Evolutionary conservation across 140 eudicot species (phyloP), one percentile per base, ranked within the genome.

Genomic region (Senecio squalidus): DNA sequence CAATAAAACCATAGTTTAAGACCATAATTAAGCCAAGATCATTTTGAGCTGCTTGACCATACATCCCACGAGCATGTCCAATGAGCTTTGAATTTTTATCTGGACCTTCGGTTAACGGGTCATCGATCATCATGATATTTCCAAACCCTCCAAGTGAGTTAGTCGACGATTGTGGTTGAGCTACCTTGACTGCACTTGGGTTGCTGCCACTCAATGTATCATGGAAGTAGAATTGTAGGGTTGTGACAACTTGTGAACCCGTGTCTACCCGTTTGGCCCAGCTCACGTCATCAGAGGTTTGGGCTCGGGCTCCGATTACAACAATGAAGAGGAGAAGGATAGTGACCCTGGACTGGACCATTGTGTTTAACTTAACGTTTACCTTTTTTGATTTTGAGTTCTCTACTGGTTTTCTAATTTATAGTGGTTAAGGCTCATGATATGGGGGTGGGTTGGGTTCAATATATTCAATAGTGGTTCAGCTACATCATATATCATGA

Each of bases 21-120:
- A 65, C 83, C 97, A 89, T 80, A 51, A 85, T 66, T 5, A 89
- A 59, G 28, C 73, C 76, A 2, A 85, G 10, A 2, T 72, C 86
- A 20, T 67, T 59, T 25, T 64, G 78, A 9, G 76, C 80, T 0
- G 92, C 88, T 2, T 76, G 71, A 4, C 89, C 86, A 33, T 82
- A 85, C 62, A 89, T 13, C 11, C 97, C 93, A 15, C 80, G 75
- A n/a, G 91, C 88, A 50, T 77, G 91, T 34, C 96, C 96, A 47
- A 84, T 74, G 6, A 56, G 60, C 57, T 75, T 77, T 0, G 95
- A 85, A 0, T 60, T 71, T 4, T 75, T 62, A 3, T 84, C 89
- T 1, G 95, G 92, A 7, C 92, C 88, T 10, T 68, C 74, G 3
- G 97, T 89, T 11, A 89, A 39, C 15, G 75, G 76, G 34, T 82